These are phyloP conservation scores for Rutstroemia sp. DNA, from an alignment of 2,329 filamentous ascomycete species.

Conservation along the genomic window DNA sequence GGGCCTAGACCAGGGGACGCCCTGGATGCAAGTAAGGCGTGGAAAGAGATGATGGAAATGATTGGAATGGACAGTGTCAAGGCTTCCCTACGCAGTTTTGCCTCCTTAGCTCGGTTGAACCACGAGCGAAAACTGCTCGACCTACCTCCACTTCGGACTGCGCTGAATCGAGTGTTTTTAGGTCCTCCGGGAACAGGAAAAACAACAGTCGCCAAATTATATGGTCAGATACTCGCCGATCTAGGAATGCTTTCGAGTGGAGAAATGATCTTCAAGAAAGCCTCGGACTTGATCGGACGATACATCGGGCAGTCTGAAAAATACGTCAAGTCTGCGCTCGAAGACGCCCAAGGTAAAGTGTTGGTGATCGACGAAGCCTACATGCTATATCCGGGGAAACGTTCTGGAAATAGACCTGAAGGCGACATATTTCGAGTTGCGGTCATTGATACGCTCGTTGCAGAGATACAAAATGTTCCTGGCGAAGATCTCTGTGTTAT, in stretches of 20 bases:
- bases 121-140: conserved; percentile 59
- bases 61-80: conserved; percentile 58
- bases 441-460: conserved; percentile 67
- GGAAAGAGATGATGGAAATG: conserved; percentile 48
- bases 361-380: conserved; percentile 79
- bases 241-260: conserved; percentile 60
- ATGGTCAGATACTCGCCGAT: conserved; percentile 60
- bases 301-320: conserved; percentile 59
- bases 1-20: conserved; percentile 56
- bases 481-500: conserved; percentile 69
- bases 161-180: conserved; percentile 62
- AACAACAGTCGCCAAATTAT: conserved; percentile 67
- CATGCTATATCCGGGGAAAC: conserved; percentile 39
- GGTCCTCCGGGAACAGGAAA: conserved; percentile 71
- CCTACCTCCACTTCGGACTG: conserved; percentile 49
- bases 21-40: conserved; percentile 45
- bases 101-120: conserved; percentile 60
- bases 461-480: conserved; percentile 58
- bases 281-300: conserved; percentile 63
- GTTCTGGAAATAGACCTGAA: conserved; percentile 26
- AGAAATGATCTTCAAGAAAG: conserved; percentile 64
- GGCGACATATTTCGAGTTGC: conserved; percentile 50
- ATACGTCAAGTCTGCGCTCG: conserved; percentile 65
- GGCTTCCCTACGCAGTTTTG: conserved; percentile 39
- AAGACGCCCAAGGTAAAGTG: conserved; percentile 61